Percentiles rank a stretch among this genome's conserved stretches.
Conservation (phyloP, 2,329 filamentous ascomycete species). For the Neopestalotiopsis sp. region DNA sequence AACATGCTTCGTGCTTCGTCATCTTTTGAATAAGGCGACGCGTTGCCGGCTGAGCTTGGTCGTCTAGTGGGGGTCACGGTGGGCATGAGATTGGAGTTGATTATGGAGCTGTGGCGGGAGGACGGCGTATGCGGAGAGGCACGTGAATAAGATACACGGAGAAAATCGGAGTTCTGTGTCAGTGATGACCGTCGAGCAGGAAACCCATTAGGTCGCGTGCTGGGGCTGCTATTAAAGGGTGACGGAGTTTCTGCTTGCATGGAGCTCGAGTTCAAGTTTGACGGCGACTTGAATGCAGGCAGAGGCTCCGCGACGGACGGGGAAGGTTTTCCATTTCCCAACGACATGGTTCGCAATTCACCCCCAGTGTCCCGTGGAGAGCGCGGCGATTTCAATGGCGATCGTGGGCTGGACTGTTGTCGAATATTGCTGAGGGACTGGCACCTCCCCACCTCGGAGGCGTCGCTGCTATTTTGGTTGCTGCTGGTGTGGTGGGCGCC, state of each 20-base stretch:
- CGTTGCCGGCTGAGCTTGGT: conserved; percentile 2
- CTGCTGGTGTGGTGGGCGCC: conserved; percentile 12
- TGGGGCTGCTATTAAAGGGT: neutral
- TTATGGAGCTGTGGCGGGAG: conserved; percentile 3
- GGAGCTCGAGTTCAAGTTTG: neutral
- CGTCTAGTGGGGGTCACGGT: conserved; percentile 11
- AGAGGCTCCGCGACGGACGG: conserved; percentile 20
- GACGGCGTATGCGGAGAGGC: conserved; percentile 13
- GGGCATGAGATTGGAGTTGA: conserved; percentile 1
- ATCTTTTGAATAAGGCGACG: neutral
- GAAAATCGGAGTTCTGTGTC: neutral
- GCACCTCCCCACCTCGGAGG: conserved; percentile 26
- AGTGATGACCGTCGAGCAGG: conserved; percentile 19
- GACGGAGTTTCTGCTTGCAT: neutral
- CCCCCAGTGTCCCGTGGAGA: conserved; percentile 20
- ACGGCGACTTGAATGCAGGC: conserved; percentile 18
- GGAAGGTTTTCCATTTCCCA: conserved; percentile 23
- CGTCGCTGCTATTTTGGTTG: neutral
- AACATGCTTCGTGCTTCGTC: conserved; percentile 14
- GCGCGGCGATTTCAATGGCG: neutral
- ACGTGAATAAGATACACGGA: neutral
- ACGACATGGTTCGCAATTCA: conserved; percentile 28
- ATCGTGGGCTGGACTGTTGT: conserved; percentile 20
- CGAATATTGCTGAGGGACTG: conserved; percentile 31
- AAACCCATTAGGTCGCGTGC: neutral